phyloP scores from a whole-genome alignment of 352 stramenopile species.

The Salisapilia sapeloensis region DNA sequence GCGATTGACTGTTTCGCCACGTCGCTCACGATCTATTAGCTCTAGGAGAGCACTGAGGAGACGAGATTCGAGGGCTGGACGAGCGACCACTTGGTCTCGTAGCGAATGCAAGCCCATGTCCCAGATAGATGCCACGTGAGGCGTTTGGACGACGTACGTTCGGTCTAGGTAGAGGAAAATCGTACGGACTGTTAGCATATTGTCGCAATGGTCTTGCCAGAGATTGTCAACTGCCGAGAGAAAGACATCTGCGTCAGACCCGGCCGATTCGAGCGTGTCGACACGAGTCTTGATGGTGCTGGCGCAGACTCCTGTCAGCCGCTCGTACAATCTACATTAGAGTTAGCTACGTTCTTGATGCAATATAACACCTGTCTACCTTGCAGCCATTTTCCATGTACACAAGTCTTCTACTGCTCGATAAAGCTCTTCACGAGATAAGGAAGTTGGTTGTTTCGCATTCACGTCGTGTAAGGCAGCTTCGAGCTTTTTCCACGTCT shows the following conservation, averaged over 20 bases:
- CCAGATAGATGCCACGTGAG: constrained; percentile 78
- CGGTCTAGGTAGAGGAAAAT: constrained; percentile 90
- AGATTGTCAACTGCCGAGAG: constrained; percentile 56
- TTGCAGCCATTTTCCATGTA: constrained; percentile 84
- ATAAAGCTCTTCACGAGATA: constrained; percentile 74
- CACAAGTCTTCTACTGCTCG: constrained; percentile 81
- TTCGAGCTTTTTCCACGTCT: constrained; percentile 60
- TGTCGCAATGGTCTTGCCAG: constrained; percentile 85
- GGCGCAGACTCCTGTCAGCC: constrained; percentile 50
- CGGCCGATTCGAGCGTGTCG: constrained; percentile 19
- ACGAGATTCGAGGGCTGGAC: constrained; percentile 36
- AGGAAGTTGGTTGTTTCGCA: constrained; percentile 35
- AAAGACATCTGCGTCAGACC: constrained; percentile 48
- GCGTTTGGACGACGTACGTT: constrained; percentile 79
- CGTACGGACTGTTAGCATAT: constrained; percentile 86
- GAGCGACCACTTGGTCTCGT: constrained; percentile 35
- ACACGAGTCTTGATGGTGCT: constrained; percentile 40
- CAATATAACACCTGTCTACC: constrained; percentile 6
- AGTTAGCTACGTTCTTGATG: neutral
- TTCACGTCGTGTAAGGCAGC: constrained; percentile 47
- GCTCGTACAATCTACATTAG: constrained; percentile 27
- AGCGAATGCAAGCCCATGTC: constrained; percentile 78
- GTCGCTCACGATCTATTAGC: constrained; percentile 79
- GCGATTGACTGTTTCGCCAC: constrained; percentile 75
- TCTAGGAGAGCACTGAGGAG: constrained; percentile 58